A percentile compares a stretch with the other conserved stretches of the same genome.
Evolutionary conservation across 805 yeast species (phyloP).

Genomic region (Wickerhamomyces ciferrii): DNA sequence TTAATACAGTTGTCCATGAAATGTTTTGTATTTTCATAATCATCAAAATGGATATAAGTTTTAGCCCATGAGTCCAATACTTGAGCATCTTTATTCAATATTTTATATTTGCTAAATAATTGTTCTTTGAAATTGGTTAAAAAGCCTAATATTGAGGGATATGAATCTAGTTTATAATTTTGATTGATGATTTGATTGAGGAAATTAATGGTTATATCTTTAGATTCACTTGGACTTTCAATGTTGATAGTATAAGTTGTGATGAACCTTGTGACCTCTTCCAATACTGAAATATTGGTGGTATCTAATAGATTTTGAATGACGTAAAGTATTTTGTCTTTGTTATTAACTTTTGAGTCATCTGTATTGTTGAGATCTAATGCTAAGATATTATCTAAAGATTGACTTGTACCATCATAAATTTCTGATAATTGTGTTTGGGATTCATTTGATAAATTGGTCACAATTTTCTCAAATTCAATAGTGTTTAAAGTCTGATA

Average conservation of each 20-base stretch:
- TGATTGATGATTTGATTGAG: not conserved
- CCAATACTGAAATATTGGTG: not conserved
- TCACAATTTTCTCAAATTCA: too few relatives aligned
- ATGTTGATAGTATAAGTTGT: not conserved
- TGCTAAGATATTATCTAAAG: not conserved
- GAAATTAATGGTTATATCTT: not conserved
- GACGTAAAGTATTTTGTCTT: not conserved
- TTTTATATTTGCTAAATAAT: not conserved
- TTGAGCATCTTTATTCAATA: not conserved
- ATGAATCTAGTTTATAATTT: not conserved
- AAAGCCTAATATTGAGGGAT: too few relatives aligned
- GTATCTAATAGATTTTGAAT: too few relatives aligned
- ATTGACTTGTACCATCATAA: not conserved
- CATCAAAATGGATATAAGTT: not conserved
- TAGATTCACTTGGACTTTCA: not conserved
- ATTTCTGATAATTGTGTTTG: too few relatives aligned
- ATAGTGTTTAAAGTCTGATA: too few relatives aligned
- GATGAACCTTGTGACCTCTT: too few relatives aligned
- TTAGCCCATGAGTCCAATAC: not conserved
- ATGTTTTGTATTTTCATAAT: not conserved
- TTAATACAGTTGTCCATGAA: not conserved
- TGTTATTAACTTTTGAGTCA: not conserved
- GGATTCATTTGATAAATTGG: not conserved
- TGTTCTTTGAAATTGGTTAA: not conserved
- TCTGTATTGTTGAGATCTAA: not conserved